A percentile compares a stretch with the other conserved stretches of the same genome.
These are phyloP conservation scores for Candida fluviatilis DNA, from an alignment of 805 yeast genomes.

Conservation along the genomic window DNA sequence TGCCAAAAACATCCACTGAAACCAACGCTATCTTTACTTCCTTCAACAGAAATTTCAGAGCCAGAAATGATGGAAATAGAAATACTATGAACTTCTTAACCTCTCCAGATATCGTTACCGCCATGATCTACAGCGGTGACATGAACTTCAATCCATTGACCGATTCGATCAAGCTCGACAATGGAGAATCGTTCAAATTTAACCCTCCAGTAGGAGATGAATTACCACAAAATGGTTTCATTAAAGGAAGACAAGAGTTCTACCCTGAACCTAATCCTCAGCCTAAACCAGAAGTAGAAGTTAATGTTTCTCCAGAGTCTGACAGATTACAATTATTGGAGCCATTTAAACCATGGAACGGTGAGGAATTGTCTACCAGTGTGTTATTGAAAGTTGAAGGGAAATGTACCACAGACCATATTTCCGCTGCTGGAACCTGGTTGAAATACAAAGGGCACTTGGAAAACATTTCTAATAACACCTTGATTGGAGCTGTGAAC, in stretches of 20 bases:
- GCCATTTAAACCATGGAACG: slow-evolving; percentile 85
- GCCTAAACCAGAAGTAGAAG: slow-evolving; percentile 54
- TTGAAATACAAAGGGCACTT: slow-evolving; percentile 96
- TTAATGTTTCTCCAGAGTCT: slow-evolving; percentile 79
- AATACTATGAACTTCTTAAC: slow-evolving; percentile 96
- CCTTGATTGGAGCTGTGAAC: slow-evolving; percentile 94
- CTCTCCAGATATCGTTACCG: slow-evolving; percentile 97
- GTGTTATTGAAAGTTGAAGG: slow-evolving; percentile 92
- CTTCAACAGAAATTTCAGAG: slow-evolving; percentile 95
- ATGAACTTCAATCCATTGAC: slow-evolving; percentile 88
- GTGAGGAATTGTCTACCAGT: slow-evolving; percentile 72
- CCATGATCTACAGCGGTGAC: slow-evolving; percentile 93
- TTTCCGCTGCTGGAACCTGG: slow-evolving; percentile 99
- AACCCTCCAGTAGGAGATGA: slow-evolving; percentile 79
- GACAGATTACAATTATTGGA: slow-evolving; percentile 88
- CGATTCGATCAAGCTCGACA: slow-evolving; percentile 68
- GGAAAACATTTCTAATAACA: slow-evolving; percentile 92
- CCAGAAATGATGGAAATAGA: slow-evolving; percentile 98
- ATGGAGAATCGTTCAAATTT: slow-evolving; percentile 75
- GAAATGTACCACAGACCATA: slow-evolving; percentile 97
- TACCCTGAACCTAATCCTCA: slow-evolving; percentile 71
- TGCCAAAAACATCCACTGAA: slow-evolving; percentile 58
- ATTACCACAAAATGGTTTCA: slow-evolving; percentile 75
- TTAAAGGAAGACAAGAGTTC: slow-evolving; percentile 67
- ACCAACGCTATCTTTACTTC: slow-evolving; percentile 92